Evolutionary conservation across 805 yeast genomes (phyloP).

Genomic region (Metschnikowia cerradonensis): DNA sequence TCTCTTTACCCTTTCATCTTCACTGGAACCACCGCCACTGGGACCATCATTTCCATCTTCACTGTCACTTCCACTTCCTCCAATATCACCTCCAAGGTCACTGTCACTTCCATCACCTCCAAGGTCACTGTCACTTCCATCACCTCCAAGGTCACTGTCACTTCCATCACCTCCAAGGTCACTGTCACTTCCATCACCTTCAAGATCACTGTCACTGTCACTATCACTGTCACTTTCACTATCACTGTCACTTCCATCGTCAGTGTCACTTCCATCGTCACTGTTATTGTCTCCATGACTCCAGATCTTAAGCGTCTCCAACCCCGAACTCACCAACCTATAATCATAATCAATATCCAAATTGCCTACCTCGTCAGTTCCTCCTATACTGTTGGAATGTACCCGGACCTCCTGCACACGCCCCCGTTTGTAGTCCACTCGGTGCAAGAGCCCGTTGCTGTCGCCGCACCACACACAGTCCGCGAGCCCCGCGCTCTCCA

Average conservation of each 20-base stretch:
- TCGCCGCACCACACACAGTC: constrained; percentile 73
- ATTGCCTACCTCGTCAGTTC: constrained; percentile 66
- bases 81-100: not conserved
- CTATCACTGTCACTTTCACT: not conserved
- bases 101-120: constrained; percentile 7
- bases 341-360: constrained; percentile 80
- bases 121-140: not conserved
- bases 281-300: constrained; percentile 9
- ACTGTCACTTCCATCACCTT: not conserved
- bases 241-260: constrained; percentile 5
- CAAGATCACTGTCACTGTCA: constrained; percentile 10
- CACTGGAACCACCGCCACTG: not conserved
- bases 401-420: constrained; percentile 59
- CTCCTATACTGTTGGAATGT: constrained; percentile 50
- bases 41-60: not conserved
- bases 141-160: not conserved
- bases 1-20: no score
- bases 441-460: constrained; percentile 67
- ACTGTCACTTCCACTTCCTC: not conserved
- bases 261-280: constrained; percentile 16
- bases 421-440: constrained; percentile 63
- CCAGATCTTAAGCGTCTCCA: constrained; percentile 83
- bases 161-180: not conserved
- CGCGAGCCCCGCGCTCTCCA: constrained; percentile 42
- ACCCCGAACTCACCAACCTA: constrained; percentile 75